Evolutionary conservation across 306 rosid species (phyloP).

Genomic region (Prunus mume): DNA sequence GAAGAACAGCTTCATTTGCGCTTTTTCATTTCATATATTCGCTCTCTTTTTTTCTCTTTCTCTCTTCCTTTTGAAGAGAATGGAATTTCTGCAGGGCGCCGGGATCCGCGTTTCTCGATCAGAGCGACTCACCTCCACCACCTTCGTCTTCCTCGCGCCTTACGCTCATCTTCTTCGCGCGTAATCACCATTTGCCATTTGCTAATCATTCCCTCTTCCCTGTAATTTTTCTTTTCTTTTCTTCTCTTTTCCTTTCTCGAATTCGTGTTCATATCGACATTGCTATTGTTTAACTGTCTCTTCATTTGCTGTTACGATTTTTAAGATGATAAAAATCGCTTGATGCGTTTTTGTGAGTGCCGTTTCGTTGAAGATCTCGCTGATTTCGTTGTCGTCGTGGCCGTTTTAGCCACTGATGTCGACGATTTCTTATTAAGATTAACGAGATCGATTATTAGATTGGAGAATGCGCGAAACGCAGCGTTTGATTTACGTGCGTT

Average conservation of each 20-base stretch:
- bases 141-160: slow-evolving; percentile 23
- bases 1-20: slow-evolving; percentile 33
- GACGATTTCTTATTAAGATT: not conserved
- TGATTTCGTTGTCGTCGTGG: slow-evolving; percentile 11
- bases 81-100: slow-evolving; percentile 52
- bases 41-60: slow-evolving; percentile 7
- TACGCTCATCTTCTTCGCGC: slow-evolving; percentile 30
- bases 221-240: slow-evolving; percentile 31
- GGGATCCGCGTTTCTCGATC: slow-evolving; percentile 74
- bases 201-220: slow-evolving; percentile 15
- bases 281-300: not conserved
- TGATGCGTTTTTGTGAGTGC: not conserved
- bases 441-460: not conserved
- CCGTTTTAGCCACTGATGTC: not conserved
- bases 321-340: not conserved
- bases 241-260: not conserved
- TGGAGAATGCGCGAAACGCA: slow-evolving; percentile 1
- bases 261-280: not conserved
- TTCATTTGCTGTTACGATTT: slow-evolving; percentile 4
- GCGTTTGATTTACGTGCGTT: not conserved
- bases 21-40: slow-evolving; percentile 9
- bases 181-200: slow-evolving; percentile 29
- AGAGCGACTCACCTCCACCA: not conserved
- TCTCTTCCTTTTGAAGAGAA: slow-evolving; percentile 4
- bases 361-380: slow-evolving; percentile 12